A percentile compares a stretch with the other conserved stretches of the same genome.
phyloP scores from a whole-genome alignment of 495 filamentous ascomycete species.

The Talaromyces liani region DNA sequence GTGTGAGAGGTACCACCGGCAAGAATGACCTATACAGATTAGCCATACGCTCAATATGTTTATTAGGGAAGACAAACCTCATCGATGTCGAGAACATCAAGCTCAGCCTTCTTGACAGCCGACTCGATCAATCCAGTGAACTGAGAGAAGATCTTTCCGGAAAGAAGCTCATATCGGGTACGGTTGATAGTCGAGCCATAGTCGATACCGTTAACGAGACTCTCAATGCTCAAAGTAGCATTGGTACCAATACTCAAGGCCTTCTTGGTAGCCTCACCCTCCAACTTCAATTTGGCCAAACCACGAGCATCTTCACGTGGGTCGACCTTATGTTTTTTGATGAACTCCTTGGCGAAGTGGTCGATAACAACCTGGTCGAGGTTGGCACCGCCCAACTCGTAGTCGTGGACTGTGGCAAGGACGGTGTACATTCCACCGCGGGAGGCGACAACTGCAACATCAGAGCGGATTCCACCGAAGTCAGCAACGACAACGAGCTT shows the following conservation, averaged over 20 bases:
- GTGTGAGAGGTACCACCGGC: conserved; percentile 91
- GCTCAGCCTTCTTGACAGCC: conserved; percentile 81
- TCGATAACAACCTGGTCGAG: conserved; percentile 88
- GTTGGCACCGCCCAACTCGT: conserved; percentile 73
- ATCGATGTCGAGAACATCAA: conserved; percentile 89
- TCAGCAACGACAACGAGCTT: conserved; percentile 91
- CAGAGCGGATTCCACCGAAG: conserved; percentile 85
- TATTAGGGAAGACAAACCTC: conserved; percentile 42
- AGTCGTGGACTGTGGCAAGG: conserved; percentile 89
- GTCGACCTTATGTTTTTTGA: conserved; percentile 87
- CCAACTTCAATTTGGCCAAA: conserved; percentile 86
- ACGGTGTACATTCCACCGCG: conserved; percentile 96
- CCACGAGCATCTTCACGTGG: conserved; percentile 72
- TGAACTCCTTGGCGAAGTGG: conserved; percentile 96
- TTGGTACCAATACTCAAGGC: conserved; percentile 80
- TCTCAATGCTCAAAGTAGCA: conserved; percentile 85
- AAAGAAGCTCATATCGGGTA: conserved; percentile 85
- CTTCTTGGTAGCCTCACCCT: conserved; percentile 84
- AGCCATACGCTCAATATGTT: neutral
- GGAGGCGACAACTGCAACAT: conserved; percentile 82
- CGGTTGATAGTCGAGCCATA: conserved; percentile 88
- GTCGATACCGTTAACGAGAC: conserved; percentile 78
- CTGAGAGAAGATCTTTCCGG: conserved; percentile 72
- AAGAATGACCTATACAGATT: conserved; percentile 59
- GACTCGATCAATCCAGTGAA: conserved; percentile 79